Conservation (phyloP, 2,329 filamentous ascomycete genomes). For the Calonectria multiphialidica region DNA sequence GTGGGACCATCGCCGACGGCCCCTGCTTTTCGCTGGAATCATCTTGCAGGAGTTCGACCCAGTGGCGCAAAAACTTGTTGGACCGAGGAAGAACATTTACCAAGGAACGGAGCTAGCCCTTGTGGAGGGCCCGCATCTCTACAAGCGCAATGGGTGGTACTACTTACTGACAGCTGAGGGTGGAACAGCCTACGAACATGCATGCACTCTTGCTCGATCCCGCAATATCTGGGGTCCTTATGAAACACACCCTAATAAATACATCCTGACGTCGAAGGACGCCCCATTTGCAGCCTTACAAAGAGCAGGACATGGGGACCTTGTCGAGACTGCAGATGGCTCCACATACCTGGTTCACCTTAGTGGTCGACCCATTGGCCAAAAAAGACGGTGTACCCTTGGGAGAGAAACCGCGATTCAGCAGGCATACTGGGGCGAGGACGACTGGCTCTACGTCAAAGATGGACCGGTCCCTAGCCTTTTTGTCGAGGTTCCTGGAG, state of each 20-base stretch:
- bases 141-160: constrained; percentile 69
- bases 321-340: constrained; percentile 66
- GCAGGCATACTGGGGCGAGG: constrained; percentile 68
- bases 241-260: constrained; percentile 68
- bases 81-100: constrained; percentile 67
- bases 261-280: constrained; percentile 67
- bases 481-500: constrained; percentile 62
- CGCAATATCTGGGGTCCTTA: constrained; percentile 71
- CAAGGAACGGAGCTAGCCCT: constrained; percentile 65
- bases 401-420: constrained; percentile 70
- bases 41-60: constrained; percentile 69
- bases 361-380: constrained; percentile 62
- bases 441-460: constrained; percentile 74
- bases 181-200: constrained; percentile 71
- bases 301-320: constrained; percentile 65
- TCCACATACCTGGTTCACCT: constrained; percentile 67
- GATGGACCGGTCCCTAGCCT: constrained; percentile 67
- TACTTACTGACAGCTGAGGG: constrained; percentile 72
- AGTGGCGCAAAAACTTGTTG: constrained; percentile 61
- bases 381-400: constrained; percentile 64
- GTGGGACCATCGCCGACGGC: constrained; percentile 64
- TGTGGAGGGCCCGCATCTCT: constrained; percentile 70
- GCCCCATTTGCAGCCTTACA: constrained; percentile 62
- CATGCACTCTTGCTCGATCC: constrained; percentile 68
- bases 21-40: constrained; percentile 66